Evolutionary conservation across 768 basidiomycete species (phyloP).

Genomic region (Pisolithus microcarpus): DNA sequence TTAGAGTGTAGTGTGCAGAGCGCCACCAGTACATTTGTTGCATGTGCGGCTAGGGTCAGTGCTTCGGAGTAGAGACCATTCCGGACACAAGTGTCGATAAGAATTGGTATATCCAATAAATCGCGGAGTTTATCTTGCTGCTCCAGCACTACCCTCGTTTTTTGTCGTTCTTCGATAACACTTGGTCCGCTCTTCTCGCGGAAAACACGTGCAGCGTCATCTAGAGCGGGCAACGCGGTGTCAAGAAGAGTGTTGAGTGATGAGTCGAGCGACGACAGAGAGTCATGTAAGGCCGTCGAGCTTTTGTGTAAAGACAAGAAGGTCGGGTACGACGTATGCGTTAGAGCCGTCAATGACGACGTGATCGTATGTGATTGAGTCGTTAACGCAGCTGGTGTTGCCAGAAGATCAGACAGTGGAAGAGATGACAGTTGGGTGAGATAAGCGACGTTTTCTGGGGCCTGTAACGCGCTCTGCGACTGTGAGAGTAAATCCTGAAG

Average conservation of each 20-base stretch:
- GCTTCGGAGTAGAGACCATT: slow-evolving; percentile 92
- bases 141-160: slow-evolving; percentile 81
- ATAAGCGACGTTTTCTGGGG: slow-evolving; percentile 38
- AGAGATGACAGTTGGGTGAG: slow-evolving; percentile 59
- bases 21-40: slow-evolving; percentile 40
- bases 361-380: slow-evolving; percentile 84
- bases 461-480: slow-evolving; percentile 9
- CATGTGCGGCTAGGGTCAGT: slow-evolving; percentile 74
- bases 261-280: slow-evolving; percentile 65
- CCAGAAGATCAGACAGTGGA: slow-evolving; percentile 57
- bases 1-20: slow-evolving; percentile 31
- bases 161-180: slow-evolving; percentile 67
- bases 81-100: slow-evolving; percentile 90
- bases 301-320: slow-evolving; percentile 84
- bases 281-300: slow-evolving; percentile 63
- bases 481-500: slow-evolving; percentile 22
- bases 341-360: slow-evolving; percentile 82
- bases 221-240: slow-evolving; percentile 67
- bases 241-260: slow-evolving; percentile 67
- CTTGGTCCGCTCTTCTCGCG: slow-evolving; percentile 57
- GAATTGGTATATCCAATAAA: slow-evolving; percentile 80
- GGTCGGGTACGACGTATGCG: slow-evolving; percentile 85
- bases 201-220: slow-evolving; percentile 66
- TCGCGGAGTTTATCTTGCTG: slow-evolving; percentile 92
- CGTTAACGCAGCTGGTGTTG: slow-evolving; percentile 69